A percentile compares a stretch with the other conserved stretches of the same genome.
phyloP scores from a whole-genome alignment of 164 flowering plant genomes.

The Berberis thunbergii region DNA sequence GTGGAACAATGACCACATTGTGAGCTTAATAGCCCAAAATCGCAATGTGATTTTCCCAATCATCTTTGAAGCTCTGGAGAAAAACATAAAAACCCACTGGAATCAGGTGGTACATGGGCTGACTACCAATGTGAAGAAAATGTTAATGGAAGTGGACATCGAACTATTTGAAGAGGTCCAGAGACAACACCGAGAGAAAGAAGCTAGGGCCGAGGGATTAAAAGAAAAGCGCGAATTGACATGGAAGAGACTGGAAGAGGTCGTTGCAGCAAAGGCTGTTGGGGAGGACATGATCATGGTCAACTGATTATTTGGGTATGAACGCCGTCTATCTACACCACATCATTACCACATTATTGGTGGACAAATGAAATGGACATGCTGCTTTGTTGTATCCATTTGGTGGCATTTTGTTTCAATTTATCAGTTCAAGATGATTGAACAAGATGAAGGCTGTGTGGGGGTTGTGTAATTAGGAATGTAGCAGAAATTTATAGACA shows the following conservation, averaged over 20 bases:
- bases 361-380: neutral
- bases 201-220: slow-evolving; percentile 35
- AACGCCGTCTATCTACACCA: neutral
- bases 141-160: slow-evolving; percentile 70
- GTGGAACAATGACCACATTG: slow-evolving; percentile 83
- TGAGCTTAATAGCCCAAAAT: slow-evolving; percentile 71
- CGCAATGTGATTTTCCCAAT: slow-evolving; percentile 48
- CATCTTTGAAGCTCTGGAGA: slow-evolving; percentile 64
- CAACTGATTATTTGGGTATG: slow-evolving; percentile 12
- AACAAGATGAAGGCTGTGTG: too few species aligned
- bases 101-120: slow-evolving; percentile 73
- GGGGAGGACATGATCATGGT: slow-evolving; percentile 40
- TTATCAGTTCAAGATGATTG: too few species aligned
- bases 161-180: slow-evolving; percentile 67
- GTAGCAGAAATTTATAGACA: too few species aligned
- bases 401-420: too few species aligned
- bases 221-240: slow-evolving; percentile 49
- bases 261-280: slow-evolving; percentile 32
- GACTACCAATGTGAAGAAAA: slow-evolving; percentile 55
- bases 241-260: slow-evolving; percentile 66
- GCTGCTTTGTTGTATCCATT: too few species aligned
- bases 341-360: neutral
- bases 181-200: slow-evolving; percentile 41
- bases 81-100: slow-evolving; percentile 61
- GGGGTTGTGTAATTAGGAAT: too few species aligned